phyloP scores from a whole-genome alignment of 1,284 basidiomycete genomes.

The Exobasidium cylindrosporum region DNA sequence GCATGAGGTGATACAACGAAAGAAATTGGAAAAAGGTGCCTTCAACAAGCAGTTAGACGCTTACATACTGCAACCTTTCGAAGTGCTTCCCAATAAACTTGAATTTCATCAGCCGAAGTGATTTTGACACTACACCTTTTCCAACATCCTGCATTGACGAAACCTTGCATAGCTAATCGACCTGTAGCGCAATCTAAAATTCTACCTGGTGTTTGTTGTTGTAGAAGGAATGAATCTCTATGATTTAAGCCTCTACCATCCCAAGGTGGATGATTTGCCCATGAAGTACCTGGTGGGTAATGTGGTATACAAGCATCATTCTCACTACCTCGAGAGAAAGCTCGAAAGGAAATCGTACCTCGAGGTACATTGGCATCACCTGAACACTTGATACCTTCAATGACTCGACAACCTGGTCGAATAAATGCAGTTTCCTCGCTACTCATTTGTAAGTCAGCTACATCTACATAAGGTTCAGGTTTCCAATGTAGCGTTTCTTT shows the following conservation, averaged over 20 bases:
- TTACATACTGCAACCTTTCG: slow-evolving; percentile 33
- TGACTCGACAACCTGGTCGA: slow-evolving; percentile 25
- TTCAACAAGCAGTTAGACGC: slow-evolving; percentile 18
- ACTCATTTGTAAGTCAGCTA: slow-evolving; percentile 9
- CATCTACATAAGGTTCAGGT: slow-evolving; percentile 27
- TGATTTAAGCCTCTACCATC: neutral
- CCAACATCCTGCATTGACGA: slow-evolving; percentile 27
- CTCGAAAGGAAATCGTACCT: slow-evolving; percentile 33
- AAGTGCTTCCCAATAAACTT: slow-evolving; percentile 43
- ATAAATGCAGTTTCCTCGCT: slow-evolving; percentile 26
- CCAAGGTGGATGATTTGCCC: slow-evolving; percentile 3
- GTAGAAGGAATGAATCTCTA: neutral
- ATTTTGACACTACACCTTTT: slow-evolving; percentile 27
- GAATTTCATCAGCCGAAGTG: slow-evolving; percentile 30
- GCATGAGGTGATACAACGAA: too few species aligned
- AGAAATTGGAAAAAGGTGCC: neutral
- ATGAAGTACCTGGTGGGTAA: neutral
- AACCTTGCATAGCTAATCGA: slow-evolving; percentile 33
- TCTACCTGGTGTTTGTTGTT: slow-evolving; percentile 23
- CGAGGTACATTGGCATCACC: slow-evolving; percentile 41
- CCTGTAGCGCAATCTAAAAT: slow-evolving; percentile 30
- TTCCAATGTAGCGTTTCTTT: slow-evolving; percentile 19
- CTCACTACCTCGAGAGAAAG: slow-evolving; percentile 35
- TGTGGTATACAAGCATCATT: slow-evolving; percentile 15
- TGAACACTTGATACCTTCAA: slow-evolving; percentile 35